phyloP scores from a whole-genome alignment of 345 rosid genomes.

The Populus alba region DNA sequence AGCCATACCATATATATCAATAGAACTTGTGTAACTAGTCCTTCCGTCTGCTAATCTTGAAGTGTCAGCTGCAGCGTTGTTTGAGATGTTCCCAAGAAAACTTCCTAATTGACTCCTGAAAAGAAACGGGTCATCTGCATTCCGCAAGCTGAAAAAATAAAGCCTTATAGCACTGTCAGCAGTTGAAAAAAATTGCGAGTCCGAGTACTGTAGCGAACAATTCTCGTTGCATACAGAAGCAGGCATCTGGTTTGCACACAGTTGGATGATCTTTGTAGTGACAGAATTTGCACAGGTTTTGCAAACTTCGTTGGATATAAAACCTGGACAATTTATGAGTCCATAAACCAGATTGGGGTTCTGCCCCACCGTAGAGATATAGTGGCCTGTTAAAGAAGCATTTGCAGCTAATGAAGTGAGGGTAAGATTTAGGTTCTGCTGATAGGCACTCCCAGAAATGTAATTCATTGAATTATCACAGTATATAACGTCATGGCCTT shows the following conservation, averaged over 20 bases:
- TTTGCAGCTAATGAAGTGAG: slow-evolving; percentile 23
- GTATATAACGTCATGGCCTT: background rate
- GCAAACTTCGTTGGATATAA: slow-evolving; percentile 23
- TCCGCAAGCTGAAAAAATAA: accelerated
- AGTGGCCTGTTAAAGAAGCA: slow-evolving; percentile 25
- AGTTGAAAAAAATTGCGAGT: slow-evolving; percentile 25
- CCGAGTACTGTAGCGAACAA: slow-evolving; percentile 31
- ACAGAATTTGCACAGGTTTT: slow-evolving; percentile 21
- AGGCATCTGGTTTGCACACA: slow-evolving; percentile 29
- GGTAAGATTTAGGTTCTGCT: slow-evolving; percentile 22
- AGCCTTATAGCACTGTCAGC: background rate
- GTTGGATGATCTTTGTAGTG: slow-evolving; percentile 8
- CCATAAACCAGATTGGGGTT: slow-evolving; percentile 16
- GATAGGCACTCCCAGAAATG: slow-evolving; percentile 24
- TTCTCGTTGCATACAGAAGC: slow-evolving; percentile 16
- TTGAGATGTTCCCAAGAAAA: slow-evolving; percentile 23
- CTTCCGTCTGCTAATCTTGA: slow-evolving; percentile 25
- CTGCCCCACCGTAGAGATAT: slow-evolving; percentile 14
- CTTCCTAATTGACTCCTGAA: slow-evolving; percentile 19
- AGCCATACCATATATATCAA: slow-evolving; percentile 29
- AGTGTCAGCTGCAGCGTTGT: slow-evolving; percentile 23
- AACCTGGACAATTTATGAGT: slow-evolving; percentile 29
- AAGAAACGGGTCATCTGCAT: slow-evolving; percentile 4
- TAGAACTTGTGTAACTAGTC: slow-evolving; percentile 1
- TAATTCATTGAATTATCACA: slow-evolving; percentile 20